Base-by-base conservation (phyloP, 108 stramenopile genomes). In the Cyclotella distinguenda region DNA sequence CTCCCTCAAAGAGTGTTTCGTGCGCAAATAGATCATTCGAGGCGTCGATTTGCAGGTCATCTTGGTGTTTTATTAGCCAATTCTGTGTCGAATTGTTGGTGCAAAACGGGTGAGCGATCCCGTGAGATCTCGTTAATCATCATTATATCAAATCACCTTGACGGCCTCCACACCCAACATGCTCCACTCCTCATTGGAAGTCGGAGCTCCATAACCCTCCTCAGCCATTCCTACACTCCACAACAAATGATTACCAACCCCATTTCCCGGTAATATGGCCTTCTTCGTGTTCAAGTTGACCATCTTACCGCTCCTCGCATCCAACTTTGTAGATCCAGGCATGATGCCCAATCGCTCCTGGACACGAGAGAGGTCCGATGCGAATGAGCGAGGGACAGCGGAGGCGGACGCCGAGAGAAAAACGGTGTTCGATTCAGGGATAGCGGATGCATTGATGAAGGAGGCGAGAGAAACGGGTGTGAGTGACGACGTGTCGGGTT, bases 221-320 rank as follows among this genome's bases (percentile, higher is more conserved):
- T 51, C 50, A 52, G 19, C 19, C 4, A 30, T 23, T 39, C 54
- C 54, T 4, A 66, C 65, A 66, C 53, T 56, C 65, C 65, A 66
- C 11, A 66, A 35, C 32, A 66, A 48, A 66, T 44, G 42, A 45
- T 66, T 66, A 6, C 64, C 64, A 23, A 65, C 39, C 2, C 64
- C 64, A 52, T 33, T 22, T n/a, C 65, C 65, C 15, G 65, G 65
- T 6, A 66, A 23, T 22, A 66, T 35, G 31, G 65, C 32, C 15
- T 44, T 34, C 16, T 7, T 49, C 31, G 48, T 36, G 51, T 28
- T 19, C 31, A 66, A 23, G 22, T 11, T 55, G 18, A 15, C 43
- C 0, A 55, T 32, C 25, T 56, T 66, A 0, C 65, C 65, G 45
- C 46, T 49, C 34, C 65, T 32, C 0, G 35, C 65, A 44, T 66